Base-by-base conservation (phyloP, 495 filamentous ascomycete genomes). In the Daldinia concentrica region DNA sequence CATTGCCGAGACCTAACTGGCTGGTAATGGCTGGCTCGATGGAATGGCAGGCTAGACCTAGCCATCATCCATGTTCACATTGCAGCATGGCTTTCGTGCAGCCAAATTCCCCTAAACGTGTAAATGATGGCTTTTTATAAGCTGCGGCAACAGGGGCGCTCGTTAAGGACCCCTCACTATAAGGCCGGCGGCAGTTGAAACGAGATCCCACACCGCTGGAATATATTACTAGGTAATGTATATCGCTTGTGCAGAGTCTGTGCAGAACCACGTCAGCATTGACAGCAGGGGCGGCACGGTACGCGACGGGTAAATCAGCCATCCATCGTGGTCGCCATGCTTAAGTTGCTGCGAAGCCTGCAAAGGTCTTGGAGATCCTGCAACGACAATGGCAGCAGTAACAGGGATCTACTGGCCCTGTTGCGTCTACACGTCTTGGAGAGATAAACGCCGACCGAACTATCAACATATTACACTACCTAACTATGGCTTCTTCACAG, bases 121-220 rank as follows among this genome's bases (percentile, higher is more conserved):
- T 61, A 62, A 62, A 69, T 62, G 58, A 34, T 52, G 6, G 58
- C 48, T 62, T 61, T 58, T 61, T 58, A 65, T 26, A 22, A 14
- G 39, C 43, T 62, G 70, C 65, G 57, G 61, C 70, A 73, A 51
- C 64, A 72, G 64, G 69, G 69, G 69, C 27, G 43, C 43, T 48
- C 19, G 50, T 29, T 30, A 8, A 55, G 61, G 57, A 62, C 67
- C 71, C 71, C 66, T 74, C 71, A 71, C 34, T 67, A 63, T 66
- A 64, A 58, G 71, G 67, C 67, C 62, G 54, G 71, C 71, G 71
- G 71, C 71, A 74, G 67, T 74, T 74, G 71, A 74, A 74, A 71
- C 71, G 52, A 73, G 62, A 69, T 73, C 52, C 71, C 71, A 73
- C 71, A 73, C 71, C 71, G 71, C 71, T 69, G 71, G 71, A 73